Evolutionary conservation across 2,329 filamentous ascomycete genomes (phyloP), one percentile per base, ranked within the genome.

Genomic region (Massarina eburnea): DNA sequence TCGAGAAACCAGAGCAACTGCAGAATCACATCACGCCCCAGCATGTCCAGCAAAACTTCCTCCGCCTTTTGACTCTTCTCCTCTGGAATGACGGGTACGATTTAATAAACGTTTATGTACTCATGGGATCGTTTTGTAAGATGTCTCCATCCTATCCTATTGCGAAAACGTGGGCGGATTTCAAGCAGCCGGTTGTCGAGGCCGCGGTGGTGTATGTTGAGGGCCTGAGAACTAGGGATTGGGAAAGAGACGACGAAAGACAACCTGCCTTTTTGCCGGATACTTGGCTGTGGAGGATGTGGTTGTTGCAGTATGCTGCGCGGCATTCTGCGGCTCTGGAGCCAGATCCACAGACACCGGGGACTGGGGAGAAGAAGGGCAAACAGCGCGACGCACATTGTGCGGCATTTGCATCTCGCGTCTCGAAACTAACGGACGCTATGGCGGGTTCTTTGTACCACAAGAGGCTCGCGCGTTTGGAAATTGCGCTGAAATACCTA

Each of bases 271-370:
- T 19, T 21, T 26, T 67, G 1, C 62, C 62, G 1, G 55, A 62
- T 19, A 60, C 59, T 0, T 67, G 63, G 37, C 4, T 15, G 1
- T 49, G 61, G 35, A 54, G 53, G 1, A 55, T 71, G 6, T 53
- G 55, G 43, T 47, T 70, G 2, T 47, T 69, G 4, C 45, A 58
- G 6, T 64, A 57, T 26, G 57, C 62, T 2, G 39, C 35, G 14
- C 48, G 46, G 15, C 12, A 30, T 1, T 35, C 14, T 6, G 8
- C 47, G 18, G 33, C 48, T 12, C 19, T 20, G 0, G 27, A 41
- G 8, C 7, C 20, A n/a, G 8, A 5, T 29, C 3, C 21, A 12
- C 3, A 27, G 6, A 8, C 4, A 35, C 33, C 32, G n/a, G n/a
- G n/a, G 4, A 20, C 14, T 21, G 9, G 14, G 15, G 26, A 32